Evolutionary conservation across 345 rosid genomes (phyloP), one percentile per base, ranked within the genome.

Genomic region (Clausena lansium): DNA sequence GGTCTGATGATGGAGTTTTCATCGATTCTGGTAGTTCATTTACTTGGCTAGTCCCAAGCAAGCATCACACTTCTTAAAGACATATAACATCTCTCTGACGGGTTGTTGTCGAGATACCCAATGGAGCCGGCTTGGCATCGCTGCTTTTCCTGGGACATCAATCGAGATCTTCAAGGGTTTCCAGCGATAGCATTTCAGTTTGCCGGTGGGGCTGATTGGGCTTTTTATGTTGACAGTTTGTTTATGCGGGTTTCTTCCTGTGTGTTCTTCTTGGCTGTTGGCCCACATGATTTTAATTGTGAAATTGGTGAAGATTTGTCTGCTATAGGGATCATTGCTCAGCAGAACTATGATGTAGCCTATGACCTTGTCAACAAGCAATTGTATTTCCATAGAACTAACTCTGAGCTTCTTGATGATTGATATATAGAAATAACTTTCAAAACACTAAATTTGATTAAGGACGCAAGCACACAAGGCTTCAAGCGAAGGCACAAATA

Each of bases 151-250:
- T 90, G 93, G 55, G 55, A 71, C 32, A 67, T 86, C 8, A 68
- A 41, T 0, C 58, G 77, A 14, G 94, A 88, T 79, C 84, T 88
- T 3, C 58, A 32, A 4, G 93, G 89, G 52, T 90, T 92, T 75
- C 94, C 96, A 0, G 68, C 50, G 8, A 83, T 87, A 63, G 81
- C 91, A 32, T 81, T 87, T 59, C 91, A 65, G 33, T 88, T 91
- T 2, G 76, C 85, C 0, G 91, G 75, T 0, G 91, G 85, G 14
- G 94, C 89, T 2, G 91, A 88, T 47, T 62, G 88, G 72, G 89
- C 73, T 57, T 67, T 90, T 78, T 91, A 88, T 22, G 78, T 85
- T 1, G 33, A 67, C 17, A 85, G 89, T 73, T 55, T 90, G 84
- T 87, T 90, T 67, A 82, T 83, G 20, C 87, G 78, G 60, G 73